Evolutionary conservation across 306 rosid species (phyloP), one percentile per base, ranked within the genome.

Genomic region (Quercus aquifolioides): DNA sequence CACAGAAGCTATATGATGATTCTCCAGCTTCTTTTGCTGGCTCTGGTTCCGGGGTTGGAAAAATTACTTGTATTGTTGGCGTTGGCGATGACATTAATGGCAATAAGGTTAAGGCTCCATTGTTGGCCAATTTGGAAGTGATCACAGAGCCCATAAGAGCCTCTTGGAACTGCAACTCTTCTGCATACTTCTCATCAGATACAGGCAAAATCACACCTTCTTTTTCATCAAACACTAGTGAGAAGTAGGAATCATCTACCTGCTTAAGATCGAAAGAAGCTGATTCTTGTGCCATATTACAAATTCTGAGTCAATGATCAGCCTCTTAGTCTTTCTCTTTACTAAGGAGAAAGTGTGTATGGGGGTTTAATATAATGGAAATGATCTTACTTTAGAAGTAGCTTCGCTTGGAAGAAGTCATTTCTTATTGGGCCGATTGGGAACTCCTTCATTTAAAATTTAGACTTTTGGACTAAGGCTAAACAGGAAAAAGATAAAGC

Each of bases 161-260:
- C 59, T 91, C 93, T 65, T 87, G 93, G 0, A 90, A 62, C 78
- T 90, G 94, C 55, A 90, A 72, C 21, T 80, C 80, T 69, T 85
- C 30, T 7, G 94, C 92, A 55, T 75, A 86, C 8, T 63, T 77
- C 18, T 69, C 78, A 58, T 90, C 90, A 7, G 85, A 75, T 2
- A 88, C 35, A 4, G 79, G 81, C 20, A 21, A 5, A 7, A n/a
- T 38, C 5, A 60, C 55, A 11, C n/a, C 30, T 3, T 77, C 55
- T 0, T 74, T 31, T 20, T 76, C 85, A 63, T 87, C 80, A 9
- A 80, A 52, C n/a, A 88, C 54, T 0, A 67, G 62, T 1, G 87
- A 73, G 83, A 89, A 83, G 85, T 76, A 78, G 78, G 64, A 54
- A 4, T 87, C 91, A 56, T 83, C 92, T 0, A 80, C 83, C 10